Evolutionary conservation across 2,329 filamentous ascomycete genomes (phyloP).

Genomic region (Scortechinia acanthostroma): DNA sequence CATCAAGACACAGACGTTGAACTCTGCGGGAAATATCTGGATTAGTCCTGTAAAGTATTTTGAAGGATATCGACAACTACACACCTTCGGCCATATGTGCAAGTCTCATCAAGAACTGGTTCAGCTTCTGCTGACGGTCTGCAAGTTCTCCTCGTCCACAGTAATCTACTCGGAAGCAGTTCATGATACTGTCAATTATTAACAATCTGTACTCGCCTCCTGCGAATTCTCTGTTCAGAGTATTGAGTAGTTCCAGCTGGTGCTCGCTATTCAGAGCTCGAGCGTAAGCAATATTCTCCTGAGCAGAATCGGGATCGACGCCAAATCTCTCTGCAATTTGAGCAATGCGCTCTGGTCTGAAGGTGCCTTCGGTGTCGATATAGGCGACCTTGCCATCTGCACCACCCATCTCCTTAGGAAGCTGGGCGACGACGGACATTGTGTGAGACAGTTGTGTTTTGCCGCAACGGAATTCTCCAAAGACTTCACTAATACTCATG

Average conservation of each 20-base stretch:
- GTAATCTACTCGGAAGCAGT: conserved; percentile 62
- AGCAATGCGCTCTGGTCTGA: conserved; percentile 58
- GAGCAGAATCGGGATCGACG: conserved; percentile 45
- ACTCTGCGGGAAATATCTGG: conserved; percentile 33
- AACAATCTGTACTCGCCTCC: conserved; percentile 58
- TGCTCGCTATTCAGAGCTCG: conserved; percentile 61
- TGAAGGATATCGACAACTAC: no score
- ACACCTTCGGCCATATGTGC: conserved; percentile 52
- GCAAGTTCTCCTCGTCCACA: conserved; percentile 60
- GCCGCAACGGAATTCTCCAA: conserved; percentile 56
- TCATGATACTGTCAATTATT: conserved; percentile 66
- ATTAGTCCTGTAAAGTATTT: background rate
- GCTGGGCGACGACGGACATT: conserved; percentile 54
- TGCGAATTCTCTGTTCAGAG: conserved; percentile 50
- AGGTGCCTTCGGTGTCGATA: conserved; percentile 62
- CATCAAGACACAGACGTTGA: conserved; percentile 61
- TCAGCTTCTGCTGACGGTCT: conserved; percentile 63
- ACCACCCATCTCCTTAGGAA: conserved; percentile 53
- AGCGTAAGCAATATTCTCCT: conserved; percentile 63
- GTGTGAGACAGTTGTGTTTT: conserved; percentile 68
- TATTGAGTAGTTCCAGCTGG: conserved; percentile 56
- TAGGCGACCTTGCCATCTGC: conserved; percentile 65
- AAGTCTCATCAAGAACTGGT: conserved; percentile 55
- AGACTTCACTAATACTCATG: conserved; percentile 62
- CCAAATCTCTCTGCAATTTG: conserved; percentile 64